Base-by-base conservation (phyloP, 2,329 filamentous ascomycete species). In the Clonostachys sp. region DNA sequence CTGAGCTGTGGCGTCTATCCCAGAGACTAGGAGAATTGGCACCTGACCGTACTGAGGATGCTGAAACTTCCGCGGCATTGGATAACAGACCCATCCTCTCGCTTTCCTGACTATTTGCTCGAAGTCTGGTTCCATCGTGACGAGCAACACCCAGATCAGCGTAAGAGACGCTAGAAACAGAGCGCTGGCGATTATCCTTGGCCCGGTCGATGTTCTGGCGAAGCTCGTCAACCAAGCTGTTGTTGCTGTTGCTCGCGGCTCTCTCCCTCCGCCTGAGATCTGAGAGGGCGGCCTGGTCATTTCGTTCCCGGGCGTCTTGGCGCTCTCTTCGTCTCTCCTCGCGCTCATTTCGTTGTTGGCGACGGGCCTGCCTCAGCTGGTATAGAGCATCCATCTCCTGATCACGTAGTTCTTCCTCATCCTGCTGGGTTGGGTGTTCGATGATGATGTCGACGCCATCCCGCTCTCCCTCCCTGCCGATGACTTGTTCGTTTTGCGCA, bases 311-410 rank as follows among this genome's bases (percentile, higher is more conserved):
- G 12, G 91, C 91, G 53, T 91, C 87, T 33, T 81, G 73, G 30
- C 89, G 77, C 48, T 83, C 73, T 42, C 80, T 76, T 45, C 89
- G 77, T n/a, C 88, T 75, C 53, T 87, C 84, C 55, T 95, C 89
- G 6, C 90, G 83, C 52, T 94, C 90, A 5, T 82, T 81, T 38
- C 86, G 76, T 62, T 95, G 87, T 48, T 81, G 76, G 45, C 91
- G 81, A 46, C 94, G 81, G 16, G 89, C 83, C 12, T 88, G 62
- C 12, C 94, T 85, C 50, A 97, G 92, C 64, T 95, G 90, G 64
- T 95, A 97, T 39, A 97, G 68, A 0, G 88, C 82, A 52, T 94
- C 88, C 94, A 97, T 97, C 64, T 96, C 89, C 30, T 89, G 82
- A 53, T 97, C 91, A 12, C 94, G 80, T 46, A 90, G 72, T 3